These are phyloP conservation scores for Wickerhamiella infanticola DNA, from an alignment of 1,139 yeast species.

Conservation along the genomic window DNA sequence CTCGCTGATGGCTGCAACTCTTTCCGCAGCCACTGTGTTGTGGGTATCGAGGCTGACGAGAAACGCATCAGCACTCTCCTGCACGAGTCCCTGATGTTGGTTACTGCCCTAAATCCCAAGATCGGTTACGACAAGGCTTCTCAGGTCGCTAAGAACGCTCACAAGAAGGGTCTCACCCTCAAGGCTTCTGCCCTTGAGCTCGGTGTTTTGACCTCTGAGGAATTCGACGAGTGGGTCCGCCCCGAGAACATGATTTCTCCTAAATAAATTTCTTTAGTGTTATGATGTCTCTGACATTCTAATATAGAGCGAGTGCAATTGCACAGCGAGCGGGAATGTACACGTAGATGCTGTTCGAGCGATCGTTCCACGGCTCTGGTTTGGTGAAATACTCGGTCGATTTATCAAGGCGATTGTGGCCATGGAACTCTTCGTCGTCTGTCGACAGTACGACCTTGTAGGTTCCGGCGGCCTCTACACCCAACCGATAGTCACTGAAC, in stretches of 20 bases:
- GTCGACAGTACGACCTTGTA: slow-evolving; percentile 63
- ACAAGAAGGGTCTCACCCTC: slow-evolving; percentile 90
- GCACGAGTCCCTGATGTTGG: slow-evolving; percentile 94
- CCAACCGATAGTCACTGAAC: slow-evolving; percentile 74
- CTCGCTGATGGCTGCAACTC: slow-evolving; percentile 81
- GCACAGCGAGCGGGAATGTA: slow-evolving; percentile 79
- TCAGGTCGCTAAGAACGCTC: slow-evolving; percentile 96
- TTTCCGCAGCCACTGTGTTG: slow-evolving; percentile 88
- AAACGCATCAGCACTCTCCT: slow-evolving; percentile 74
- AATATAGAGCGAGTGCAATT: slow-evolving; percentile 41
- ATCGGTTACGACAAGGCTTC: slow-evolving; percentile 96
- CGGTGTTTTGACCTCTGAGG: slow-evolving; percentile 64
- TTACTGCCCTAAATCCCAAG: slow-evolving; percentile 96
- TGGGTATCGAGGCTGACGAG: slow-evolving; percentile 78
- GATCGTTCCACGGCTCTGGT: slow-evolving; percentile 62
- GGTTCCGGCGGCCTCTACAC: slow-evolving; percentile 65
- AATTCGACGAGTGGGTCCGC: slow-evolving; percentile 91
- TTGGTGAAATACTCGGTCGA: slow-evolving; percentile 39
- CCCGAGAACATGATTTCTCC: slow-evolving; percentile 99
- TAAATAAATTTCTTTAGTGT: slow-evolving; percentile 12
- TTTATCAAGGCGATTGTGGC: slow-evolving; percentile 56
- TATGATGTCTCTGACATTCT: neutral
- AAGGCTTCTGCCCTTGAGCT: slow-evolving; percentile 89
- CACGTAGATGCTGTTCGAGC: slow-evolving; percentile 62
- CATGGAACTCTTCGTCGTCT: slow-evolving; percentile 62